Percentiles rank a stretch among this genome's conserved stretches.
These are phyloP conservation scores for Nissolia schottii DNA, from an alignment of 306 rosid genomes.

Conservation along the genomic window DNA sequence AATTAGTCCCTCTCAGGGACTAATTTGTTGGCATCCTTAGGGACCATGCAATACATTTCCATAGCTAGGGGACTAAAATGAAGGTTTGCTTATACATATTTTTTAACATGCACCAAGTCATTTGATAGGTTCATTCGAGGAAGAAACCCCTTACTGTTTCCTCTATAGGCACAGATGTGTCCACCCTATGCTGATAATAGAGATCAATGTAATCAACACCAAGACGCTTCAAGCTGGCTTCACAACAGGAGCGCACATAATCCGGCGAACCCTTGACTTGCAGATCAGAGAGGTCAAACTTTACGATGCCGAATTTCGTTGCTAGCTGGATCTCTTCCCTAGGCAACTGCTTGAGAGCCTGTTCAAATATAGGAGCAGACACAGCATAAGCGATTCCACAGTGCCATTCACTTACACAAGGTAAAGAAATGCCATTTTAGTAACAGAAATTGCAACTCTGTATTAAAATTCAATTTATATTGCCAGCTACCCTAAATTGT, in stretches of 20 bases:
- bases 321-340: slow-evolving; percentile 52
- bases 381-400: neutral
- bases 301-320: slow-evolving; percentile 47
- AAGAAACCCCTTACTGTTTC: slow-evolving; percentile 36
- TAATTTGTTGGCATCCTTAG: no score
- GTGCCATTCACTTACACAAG: neutral
- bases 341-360: slow-evolving; percentile 58
- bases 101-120: neutral
- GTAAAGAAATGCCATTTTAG: neutral
- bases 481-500: no score
- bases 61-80: no score
- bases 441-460: no score
- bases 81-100: no score
- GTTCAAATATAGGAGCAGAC: neutral
- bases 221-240: slow-evolving; percentile 61
- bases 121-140: neutral
- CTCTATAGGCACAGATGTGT: slow-evolving; percentile 41
- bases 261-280: slow-evolving; percentile 42
- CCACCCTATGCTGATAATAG: slow-evolving; percentile 51
- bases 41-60: no score
- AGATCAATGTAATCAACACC: slow-evolving; percentile 50
- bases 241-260: slow-evolving; percentile 52
- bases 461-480: no score
- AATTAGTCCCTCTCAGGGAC: no score
- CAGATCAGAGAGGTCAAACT: neutral